Evolutionary conservation across 768 basidiomycete species (phyloP).

Genomic region (Leccinum variicolor): DNA sequence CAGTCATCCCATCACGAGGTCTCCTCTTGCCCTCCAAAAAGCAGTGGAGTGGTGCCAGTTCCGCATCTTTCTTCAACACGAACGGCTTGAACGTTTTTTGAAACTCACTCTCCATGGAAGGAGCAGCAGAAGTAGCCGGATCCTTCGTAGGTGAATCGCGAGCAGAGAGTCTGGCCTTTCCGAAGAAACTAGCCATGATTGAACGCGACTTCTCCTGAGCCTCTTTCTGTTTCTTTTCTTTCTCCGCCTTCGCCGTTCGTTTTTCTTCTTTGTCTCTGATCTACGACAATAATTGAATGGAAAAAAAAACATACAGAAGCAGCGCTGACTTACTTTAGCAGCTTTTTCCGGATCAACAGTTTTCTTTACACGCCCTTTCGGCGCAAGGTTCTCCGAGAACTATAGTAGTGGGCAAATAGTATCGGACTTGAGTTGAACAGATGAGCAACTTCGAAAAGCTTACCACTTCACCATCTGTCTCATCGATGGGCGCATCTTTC

Average conservation of each 20-base stretch:
- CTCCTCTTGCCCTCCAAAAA: constrained; percentile 41
- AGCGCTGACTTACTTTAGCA: constrained; percentile 21
- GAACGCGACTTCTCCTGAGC: constrained; percentile 70
- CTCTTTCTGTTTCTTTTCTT: constrained; percentile 68
- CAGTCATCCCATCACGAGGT: constrained; percentile 19
- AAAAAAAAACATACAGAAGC: not conserved
- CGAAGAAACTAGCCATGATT: constrained; percentile 77
- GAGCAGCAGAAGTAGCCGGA: constrained; percentile 22
- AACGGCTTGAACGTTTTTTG: constrained; percentile 77
- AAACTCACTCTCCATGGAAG: constrained; percentile 60
- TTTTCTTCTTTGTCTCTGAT: constrained; percentile 68
- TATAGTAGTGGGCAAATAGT: not conserved
- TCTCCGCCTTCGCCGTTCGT: constrained; percentile 65
- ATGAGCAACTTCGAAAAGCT: constrained; percentile 5
- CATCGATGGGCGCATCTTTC: constrained; percentile 28
- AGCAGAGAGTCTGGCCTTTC: constrained; percentile 48
- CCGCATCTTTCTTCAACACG: constrained; percentile 68
- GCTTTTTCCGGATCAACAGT: constrained; percentile 52
- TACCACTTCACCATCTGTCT: constrained; percentile 41
- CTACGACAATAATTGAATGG: constrained; percentile 33
- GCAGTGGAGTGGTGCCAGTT: constrained; percentile 71
- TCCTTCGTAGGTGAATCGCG: constrained; percentile 23
- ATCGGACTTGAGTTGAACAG: not conserved
- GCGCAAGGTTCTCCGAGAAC: constrained; percentile 25
- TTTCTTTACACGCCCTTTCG: constrained; percentile 47